Evolutionary conservation across 371 early-diverging fungal genomes (phyloP), one percentile per base, ranked within the genome.

Genomic region (Circinella minor): DNA sequence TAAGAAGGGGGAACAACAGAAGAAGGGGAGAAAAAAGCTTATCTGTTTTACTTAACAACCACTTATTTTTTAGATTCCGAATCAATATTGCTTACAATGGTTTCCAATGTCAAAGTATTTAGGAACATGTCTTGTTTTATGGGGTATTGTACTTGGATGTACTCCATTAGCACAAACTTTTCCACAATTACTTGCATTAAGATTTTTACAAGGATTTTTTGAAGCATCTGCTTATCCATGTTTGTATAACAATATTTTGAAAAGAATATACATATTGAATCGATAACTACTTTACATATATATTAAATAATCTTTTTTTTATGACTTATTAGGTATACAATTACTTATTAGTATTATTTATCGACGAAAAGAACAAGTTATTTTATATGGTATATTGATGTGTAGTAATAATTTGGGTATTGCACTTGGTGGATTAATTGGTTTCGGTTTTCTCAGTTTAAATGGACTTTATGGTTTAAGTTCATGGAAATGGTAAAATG

Each of bases 401-500:
- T 51, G 73, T 0, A 67, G 65, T 4, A 77, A 81, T 39, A 65
- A 69, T 39, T 15, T 68, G 4, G 63, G 70, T 18, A 62, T 46
- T 9, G 60, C 73, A 1, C 1, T 89, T 17, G 90, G 88, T 65
- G 91, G 90, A 0, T 77, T 88, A 9, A 78, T 89, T 8, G 84
- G 89, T 7, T 84, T 86, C 49, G 90, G 86, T 7, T 79, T 92
- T 48, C 72, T 61, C 11, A 65, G 79, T 37, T 83, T 91, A 60
- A 66, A 79, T 34, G 70, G 74, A 15, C 68, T 72, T 36, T 71
- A 69, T n/a, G 77, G 75, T 36, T 67, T 89, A 14, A 34, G 65
- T 18, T 66, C 76, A 5, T 90, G 92, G 91, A 78, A 80, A 74
- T 90, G 90, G 86, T 81, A 75, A n/a, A n/a, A n/a, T n/a, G n/a